Evolutionary conservation across 2,329 filamentous ascomycete species (phyloP), one percentile per base, ranked within the genome.

Genomic region (Neonectria punicea): DNA sequence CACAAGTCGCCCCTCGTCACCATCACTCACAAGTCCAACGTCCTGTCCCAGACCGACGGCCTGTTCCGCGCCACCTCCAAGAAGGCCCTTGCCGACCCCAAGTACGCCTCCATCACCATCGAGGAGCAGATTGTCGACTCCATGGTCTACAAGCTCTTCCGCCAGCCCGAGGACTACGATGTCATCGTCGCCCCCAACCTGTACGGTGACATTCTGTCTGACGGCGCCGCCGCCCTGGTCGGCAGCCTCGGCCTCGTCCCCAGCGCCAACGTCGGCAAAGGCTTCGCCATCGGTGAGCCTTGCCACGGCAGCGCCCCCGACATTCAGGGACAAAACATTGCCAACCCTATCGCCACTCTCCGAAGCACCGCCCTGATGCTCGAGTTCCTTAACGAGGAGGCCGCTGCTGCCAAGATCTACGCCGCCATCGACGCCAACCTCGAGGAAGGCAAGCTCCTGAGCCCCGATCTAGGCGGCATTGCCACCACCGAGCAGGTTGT

Each of bases 141-240:
- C 67, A 99, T 99, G 96, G 94, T 98, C 63, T 98, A 98, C 89
- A 98, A 98, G 86, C 92, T 99, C 62, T 98, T 98, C 90, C 93
- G 95, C 67, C 93, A 98, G 82, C 96, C 96, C 47, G 87, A 91
- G 76, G 92, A 91, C 77, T 99, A 98, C 89, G 96, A 99, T 80
- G 95, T 98, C 71, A 97, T 99, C 73, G 96, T 99, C 51, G 96
- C 95, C 9, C 96, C 95, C 57, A 98, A 98, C 83, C 87, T 99
- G 67, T 98, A 99, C 83, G 96, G 96, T 72, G 96, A 99, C 81
- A 96, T 99, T 72, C 86, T 99, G 43, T 97, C 94, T 2, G 96
- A 99, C 80, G 95, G 94, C 70, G 95, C 96, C 55, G 96, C 96
- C 28, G 96, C 96, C 2, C 89, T 98, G 32, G 95, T 98, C 30